phyloP scores from a whole-genome alignment of 768 basidiomycete species.

The Russula ochroleuca region DNA sequence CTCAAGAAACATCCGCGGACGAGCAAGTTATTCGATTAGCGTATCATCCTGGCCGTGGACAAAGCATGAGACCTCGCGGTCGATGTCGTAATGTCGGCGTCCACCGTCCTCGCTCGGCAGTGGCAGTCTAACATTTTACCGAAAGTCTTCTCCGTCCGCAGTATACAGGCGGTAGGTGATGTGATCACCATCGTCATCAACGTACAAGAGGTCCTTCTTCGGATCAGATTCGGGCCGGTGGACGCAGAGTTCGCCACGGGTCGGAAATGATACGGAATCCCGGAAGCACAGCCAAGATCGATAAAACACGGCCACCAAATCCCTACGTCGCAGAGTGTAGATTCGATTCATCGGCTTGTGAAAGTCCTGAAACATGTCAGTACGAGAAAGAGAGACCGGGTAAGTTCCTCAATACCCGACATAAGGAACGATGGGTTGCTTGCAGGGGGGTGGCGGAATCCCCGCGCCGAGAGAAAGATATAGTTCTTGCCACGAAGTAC shows the following conservation, averaged over 20 bases:
- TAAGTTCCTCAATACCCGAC: not conserved
- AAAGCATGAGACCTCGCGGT: not conserved
- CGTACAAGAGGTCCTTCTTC: not conserved
- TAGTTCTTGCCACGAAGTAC: too few species aligned
- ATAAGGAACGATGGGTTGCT: not conserved
- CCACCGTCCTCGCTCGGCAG: not conserved
- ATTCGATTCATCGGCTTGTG: not conserved
- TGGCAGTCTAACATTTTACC: not conserved
- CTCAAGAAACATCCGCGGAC: not conserved
- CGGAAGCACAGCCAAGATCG: too few species aligned
- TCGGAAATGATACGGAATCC: too few species aligned
- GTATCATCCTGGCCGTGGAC: not conserved
- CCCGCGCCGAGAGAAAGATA: not conserved
- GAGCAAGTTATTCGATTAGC: not conserved
- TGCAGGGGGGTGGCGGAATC: not conserved
- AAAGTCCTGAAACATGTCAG: not conserved
- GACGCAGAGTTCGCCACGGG: too few species aligned
- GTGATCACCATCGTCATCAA: too few species aligned
- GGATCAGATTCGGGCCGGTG: too few species aligned
- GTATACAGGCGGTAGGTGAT: too few species aligned
- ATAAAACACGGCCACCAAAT: too few species aligned
- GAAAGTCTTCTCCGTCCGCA: too few species aligned
- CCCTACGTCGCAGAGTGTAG: too few species aligned
- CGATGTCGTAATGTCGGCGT: not conserved
- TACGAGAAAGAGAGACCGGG: not conserved